Evolutionary conservation across 495 filamentous ascomycete genomes (phyloP).

Genomic region (Annulohypoxylon moriforme): DNA sequence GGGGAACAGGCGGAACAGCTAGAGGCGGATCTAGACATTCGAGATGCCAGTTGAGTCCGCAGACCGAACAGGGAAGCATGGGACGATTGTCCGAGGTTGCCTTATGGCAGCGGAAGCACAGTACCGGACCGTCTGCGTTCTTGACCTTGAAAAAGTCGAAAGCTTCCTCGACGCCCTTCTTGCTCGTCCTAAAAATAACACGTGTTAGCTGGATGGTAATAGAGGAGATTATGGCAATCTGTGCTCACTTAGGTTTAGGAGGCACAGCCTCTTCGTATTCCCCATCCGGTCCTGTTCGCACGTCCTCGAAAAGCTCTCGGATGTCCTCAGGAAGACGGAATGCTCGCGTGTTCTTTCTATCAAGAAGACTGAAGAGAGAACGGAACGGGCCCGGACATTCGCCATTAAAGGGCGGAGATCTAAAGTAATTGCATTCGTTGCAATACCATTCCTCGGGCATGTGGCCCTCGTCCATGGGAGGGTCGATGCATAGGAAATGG

Average conservation of each 20-base stretch:
- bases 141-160: conserved; percentile 73
- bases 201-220: conserved; percentile 38
- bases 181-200: conserved; percentile 49
- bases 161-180: conserved; percentile 70
- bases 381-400: conserved; percentile 65
- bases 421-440: conserved; percentile 69
- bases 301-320: conserved; percentile 77
- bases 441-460: conserved; percentile 87
- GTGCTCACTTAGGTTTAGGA: conserved; percentile 55
- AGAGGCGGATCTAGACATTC: conserved; percentile 91
- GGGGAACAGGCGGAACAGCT: conserved; percentile 75
- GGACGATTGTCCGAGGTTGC: conserved; percentile 65
- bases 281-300: conserved; percentile 77
- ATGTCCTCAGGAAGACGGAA: conserved; percentile 76
- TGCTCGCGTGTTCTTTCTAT: conserved; percentile 73
- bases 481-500: conserved; percentile 86
- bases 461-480: conserved; percentile 72
- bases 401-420: conserved; percentile 48
- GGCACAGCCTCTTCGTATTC: conserved; percentile 74
- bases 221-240: conserved; percentile 1
- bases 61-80: conserved; percentile 86
- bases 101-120: conserved; percentile 77
- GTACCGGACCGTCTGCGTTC: conserved; percentile 74
- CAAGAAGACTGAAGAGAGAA: conserved; percentile 66
- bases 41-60: conserved; percentile 84